These are phyloP conservation scores for Trametes versicolor DNA, from an alignment of 1,284 basidiomycete species.

Conservation along the genomic window DNA sequence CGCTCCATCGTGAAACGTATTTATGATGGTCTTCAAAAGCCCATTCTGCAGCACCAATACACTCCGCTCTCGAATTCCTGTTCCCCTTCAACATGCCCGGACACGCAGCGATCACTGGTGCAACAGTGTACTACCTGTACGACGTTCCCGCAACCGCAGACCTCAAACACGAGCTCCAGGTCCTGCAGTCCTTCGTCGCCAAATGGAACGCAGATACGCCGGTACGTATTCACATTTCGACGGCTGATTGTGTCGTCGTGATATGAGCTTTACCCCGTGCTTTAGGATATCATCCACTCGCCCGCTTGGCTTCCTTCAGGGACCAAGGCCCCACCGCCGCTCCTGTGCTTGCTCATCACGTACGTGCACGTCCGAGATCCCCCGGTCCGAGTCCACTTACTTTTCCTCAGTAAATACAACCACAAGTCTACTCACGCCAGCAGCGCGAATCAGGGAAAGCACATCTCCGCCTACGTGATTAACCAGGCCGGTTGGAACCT, in stretches of 20 bases:
- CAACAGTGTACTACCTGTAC: slow-evolving; percentile 5
- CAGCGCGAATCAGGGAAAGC: neutral
- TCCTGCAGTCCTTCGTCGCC: slow-evolving; percentile 5
- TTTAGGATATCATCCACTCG: neutral
- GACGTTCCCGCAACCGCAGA: neutral
- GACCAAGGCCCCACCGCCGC: neutral
- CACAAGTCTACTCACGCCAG: slow-evolving; percentile 4
- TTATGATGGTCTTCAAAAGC: too few species aligned
- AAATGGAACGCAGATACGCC: neutral
- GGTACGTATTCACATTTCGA: neutral
- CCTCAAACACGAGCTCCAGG: slow-evolving; percentile 7
- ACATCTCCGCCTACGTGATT: slow-evolving; percentile 7
- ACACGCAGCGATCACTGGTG: neutral
- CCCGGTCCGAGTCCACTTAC: neutral
- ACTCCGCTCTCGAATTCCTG: too few species aligned
- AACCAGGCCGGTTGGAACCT: slow-evolving; percentile 2
- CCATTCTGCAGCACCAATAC: too few species aligned
- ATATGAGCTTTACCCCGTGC: neutral
- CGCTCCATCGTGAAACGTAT: too few species aligned
- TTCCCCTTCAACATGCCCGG: neutral
- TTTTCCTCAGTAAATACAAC: neutral
- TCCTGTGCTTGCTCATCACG: neutral
- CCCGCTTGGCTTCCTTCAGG: neutral
- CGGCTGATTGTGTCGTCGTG: neutral
- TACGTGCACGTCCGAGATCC: neutral